Conservation (phyloP, 495 filamentous ascomycete genomes). For the Penicillium pancosmium region DNA sequence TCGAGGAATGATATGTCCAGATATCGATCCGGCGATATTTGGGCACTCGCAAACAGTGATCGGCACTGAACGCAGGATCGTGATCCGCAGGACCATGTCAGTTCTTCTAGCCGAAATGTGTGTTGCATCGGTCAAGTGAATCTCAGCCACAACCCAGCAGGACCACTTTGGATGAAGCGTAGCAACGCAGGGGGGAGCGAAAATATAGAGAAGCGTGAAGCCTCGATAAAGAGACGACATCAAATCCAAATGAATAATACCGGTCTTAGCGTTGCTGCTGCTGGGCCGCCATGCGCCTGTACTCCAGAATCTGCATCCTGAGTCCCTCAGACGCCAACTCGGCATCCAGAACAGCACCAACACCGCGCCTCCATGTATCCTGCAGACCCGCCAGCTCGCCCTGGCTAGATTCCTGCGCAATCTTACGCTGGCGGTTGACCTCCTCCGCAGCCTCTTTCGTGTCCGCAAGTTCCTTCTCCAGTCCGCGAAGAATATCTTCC, state of each 20-base stretch:
- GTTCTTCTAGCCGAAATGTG: neutral
- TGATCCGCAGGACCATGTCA: neutral
- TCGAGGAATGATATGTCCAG: neutral
- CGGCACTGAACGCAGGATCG: neutral
- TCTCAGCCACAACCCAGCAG: neutral
- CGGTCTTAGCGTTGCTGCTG: constrained; percentile 33
- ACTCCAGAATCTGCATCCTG: constrained; percentile 63
- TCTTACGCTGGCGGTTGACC: constrained; percentile 69
- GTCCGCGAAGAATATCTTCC: constrained; percentile 66
- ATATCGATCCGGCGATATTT: constrained; percentile 7
- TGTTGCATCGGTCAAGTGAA: neutral
- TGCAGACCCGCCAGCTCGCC: constrained; percentile 71
- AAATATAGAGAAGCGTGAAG: neutral
- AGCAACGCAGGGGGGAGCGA: neutral
- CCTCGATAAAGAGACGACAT: neutral
- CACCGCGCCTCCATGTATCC: constrained; percentile 70
- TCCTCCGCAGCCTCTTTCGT: constrained; percentile 66
- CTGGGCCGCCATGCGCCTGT: constrained; percentile 46
- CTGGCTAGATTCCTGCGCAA: constrained; percentile 66
- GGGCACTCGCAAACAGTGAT: neutral
- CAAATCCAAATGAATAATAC: neutral
- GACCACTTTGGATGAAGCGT: neutral
- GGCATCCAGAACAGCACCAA: constrained; percentile 72
- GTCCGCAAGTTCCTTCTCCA: constrained; percentile 80
- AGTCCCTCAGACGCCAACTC: constrained; percentile 74